Percentiles rank a stretch among this genome's conserved stretches.
Conservation (phyloP, 1,284 basidiomycete genomes). For the Meira nashicola region DNA sequence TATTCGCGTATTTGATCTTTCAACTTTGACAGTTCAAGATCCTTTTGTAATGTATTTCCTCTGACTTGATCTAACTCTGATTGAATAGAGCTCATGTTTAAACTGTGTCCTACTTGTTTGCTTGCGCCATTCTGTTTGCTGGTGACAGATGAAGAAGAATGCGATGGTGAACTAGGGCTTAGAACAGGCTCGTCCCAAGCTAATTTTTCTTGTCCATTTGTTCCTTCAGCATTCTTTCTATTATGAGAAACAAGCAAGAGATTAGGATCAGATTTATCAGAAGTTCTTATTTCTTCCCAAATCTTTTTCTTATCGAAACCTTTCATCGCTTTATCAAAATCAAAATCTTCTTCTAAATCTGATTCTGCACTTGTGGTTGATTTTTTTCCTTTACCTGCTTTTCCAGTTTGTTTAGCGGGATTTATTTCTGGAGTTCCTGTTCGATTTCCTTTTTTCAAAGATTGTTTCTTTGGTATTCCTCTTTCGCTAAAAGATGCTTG, state of each 20-base stretch:
- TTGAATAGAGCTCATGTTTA: not conserved
- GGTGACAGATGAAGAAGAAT: not conserved
- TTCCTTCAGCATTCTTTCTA: not conserved
- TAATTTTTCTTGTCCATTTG: slow-evolving; percentile 3
- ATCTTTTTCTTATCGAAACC: slow-evolving; percentile 11
- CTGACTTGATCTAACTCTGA: not conserved
- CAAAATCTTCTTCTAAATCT: slow-evolving; percentile 11
- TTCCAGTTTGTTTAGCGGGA: not conserved
- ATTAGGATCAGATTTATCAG: slow-evolving; percentile 1
- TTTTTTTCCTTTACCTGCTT: not conserved
- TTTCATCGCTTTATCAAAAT: slow-evolving; percentile 8
- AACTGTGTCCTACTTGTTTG: not conserved
- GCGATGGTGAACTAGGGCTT: slow-evolving; percentile 1
- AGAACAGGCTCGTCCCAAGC: slow-evolving; percentile 5
- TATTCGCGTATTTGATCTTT: not conserved
- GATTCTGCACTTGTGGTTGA: not conserved
- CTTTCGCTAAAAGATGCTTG: not conserved
- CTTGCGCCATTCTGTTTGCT: not conserved
- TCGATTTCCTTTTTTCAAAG: not conserved
- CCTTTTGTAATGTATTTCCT: not conserved
- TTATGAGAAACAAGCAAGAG: slow-evolving; percentile 8
- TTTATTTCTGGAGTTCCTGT: not conserved
- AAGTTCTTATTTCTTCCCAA: slow-evolving; percentile 14
- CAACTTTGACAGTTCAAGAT: not conserved
- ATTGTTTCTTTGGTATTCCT: not conserved